Conservation (phyloP, 352 stramenopile genomes). For the Pythium volutum region DNA sequence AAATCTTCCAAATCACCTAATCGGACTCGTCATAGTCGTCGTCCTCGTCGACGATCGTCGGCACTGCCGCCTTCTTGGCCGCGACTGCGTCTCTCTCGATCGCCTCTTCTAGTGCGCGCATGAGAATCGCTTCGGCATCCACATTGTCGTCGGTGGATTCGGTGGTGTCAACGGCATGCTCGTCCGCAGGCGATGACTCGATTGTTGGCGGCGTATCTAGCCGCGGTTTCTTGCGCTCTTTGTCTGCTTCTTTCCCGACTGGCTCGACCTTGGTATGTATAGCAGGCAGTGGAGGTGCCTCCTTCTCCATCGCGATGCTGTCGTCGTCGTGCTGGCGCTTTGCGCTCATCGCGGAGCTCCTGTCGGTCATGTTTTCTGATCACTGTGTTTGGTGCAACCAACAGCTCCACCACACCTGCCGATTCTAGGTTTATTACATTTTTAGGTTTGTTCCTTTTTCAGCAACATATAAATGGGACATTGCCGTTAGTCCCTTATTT, state of each 20-base stretch:
- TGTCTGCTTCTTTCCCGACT: neutral
- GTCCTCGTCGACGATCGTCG: conserved; percentile 17
- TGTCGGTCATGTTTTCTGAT: neutral
- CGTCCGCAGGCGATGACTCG: neutral
- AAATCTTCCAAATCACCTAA: neutral
- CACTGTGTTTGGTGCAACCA: conserved; percentile 1
- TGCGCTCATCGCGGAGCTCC: neutral
- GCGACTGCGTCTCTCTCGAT: conserved; percentile 5
- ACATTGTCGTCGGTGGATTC: neutral
- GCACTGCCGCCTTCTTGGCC: neutral
- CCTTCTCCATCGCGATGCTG: neutral
- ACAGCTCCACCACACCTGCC: neutral
- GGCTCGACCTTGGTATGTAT: neutral
- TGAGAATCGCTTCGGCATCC: conserved; percentile 13
- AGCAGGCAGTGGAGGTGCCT: neutral
- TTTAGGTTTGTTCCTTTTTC: neutral
- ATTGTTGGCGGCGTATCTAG: neutral
- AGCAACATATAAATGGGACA: too few relatives aligned
- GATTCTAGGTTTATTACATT: conserved; percentile 1
- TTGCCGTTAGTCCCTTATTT: too few relatives aligned
- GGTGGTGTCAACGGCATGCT: neutral
- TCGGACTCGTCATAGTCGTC: conserved; percentile 36
- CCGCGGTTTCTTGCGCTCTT: conserved; percentile 12
- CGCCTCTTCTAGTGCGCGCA: conserved; percentile 17
- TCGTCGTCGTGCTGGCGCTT: conserved; percentile 13